Percentiles rank a stretch among this genome's conserved stretches.
These are phyloP conservation scores for Candida oleophila DNA, from an alignment of 805 yeast genomes.

Conservation along the genomic window DNA sequence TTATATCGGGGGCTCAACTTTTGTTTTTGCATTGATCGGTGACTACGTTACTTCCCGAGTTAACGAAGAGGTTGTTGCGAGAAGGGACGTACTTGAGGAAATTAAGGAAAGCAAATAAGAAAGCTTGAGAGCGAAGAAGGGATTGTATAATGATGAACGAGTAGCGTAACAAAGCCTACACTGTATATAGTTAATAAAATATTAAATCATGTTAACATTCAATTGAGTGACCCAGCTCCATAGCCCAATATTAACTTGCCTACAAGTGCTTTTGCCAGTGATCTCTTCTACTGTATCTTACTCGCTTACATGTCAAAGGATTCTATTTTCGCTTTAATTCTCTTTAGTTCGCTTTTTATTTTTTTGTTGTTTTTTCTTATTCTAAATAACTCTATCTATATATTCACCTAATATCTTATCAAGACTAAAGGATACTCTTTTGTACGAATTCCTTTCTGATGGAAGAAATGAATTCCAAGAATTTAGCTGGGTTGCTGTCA, in stretches of 20 bases:
- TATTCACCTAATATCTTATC: no score
- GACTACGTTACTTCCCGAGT: conserved; percentile 37
- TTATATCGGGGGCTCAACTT: conserved; percentile 41
- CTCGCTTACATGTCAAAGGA: not conserved
- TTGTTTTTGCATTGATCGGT: conserved; percentile 37
- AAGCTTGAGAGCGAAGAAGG: conserved; percentile 4
- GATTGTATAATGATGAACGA: no score
- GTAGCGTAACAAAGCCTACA: no score
- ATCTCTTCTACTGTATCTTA: no score
- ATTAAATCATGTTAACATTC: not conserved
- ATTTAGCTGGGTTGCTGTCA: conserved; percentile 76
- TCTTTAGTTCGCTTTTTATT: not conserved
- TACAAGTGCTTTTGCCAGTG: no score
- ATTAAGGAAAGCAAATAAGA: conserved; percentile 9
- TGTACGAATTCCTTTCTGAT: conserved; percentile 46
- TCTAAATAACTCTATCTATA: not conserved
- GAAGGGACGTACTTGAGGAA: conserved; percentile 27
- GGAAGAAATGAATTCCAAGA: conserved; percentile 65
- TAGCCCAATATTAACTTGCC: no score
- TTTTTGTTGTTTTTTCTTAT: not conserved
- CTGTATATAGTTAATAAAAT: not conserved
- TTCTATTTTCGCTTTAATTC: not conserved
- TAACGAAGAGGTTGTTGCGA: conserved; percentile 35
- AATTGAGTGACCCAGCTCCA: no score
- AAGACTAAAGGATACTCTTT: conserved; percentile 30